Evolutionary conservation across 768 basidiomycete species (phyloP).

Genomic region (Russula ochroleuca): DNA sequence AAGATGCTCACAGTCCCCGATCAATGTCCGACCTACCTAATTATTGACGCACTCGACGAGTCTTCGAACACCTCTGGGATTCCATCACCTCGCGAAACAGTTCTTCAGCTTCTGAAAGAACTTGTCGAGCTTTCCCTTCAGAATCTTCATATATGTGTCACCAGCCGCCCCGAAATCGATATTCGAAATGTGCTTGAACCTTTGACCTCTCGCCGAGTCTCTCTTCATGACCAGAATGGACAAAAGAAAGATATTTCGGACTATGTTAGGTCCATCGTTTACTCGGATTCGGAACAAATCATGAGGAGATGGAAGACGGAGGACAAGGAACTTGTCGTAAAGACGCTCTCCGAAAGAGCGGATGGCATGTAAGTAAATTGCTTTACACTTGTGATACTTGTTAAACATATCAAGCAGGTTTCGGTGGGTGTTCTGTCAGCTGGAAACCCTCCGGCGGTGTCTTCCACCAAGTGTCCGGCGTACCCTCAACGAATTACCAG

Average conservation of each 20-base stretch:
- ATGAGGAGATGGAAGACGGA: neutral
- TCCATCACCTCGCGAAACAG: neutral
- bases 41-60: constrained; percentile 9
- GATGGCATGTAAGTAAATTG: neutral
- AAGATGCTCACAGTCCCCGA: neutral
- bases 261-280: neutral
- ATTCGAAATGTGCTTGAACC: neutral
- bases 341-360: neutral
- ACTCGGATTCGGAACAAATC: neutral
- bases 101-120: neutral
- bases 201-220: neutral
- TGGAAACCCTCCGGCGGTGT: neutral
- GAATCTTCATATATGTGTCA: neutral
- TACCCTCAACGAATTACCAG: neutral
- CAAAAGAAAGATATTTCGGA: neutral
- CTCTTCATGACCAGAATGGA: neutral
- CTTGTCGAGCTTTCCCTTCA: neutral
- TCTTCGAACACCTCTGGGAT: neutral
- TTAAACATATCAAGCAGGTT: neutral
- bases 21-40: neutral
- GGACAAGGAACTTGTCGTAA: neutral
- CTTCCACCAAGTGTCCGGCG: neutral
- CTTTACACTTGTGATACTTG: too few relatives aligned
- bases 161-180: neutral
- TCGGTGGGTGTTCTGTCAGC: neutral